Evolutionary conservation across 306 rosid species (phyloP).

Genomic region (Cercis canadensis): DNA sequence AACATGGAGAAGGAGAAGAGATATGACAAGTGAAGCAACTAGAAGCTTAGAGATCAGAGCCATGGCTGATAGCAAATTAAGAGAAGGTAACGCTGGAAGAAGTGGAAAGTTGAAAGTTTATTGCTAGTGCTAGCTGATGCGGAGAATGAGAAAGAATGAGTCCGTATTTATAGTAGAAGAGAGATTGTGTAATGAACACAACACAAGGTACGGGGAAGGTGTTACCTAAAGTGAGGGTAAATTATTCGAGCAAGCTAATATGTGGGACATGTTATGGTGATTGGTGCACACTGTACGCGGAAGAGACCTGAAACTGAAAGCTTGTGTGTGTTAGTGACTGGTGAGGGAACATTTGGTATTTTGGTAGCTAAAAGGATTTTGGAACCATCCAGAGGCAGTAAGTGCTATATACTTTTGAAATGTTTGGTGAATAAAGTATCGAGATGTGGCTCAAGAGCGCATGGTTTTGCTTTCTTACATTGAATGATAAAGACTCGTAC

Average conservation of each 20-base stretch:
- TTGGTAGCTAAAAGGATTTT: neutral
- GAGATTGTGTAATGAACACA: neutral
- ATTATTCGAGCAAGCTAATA: conserved; percentile 2
- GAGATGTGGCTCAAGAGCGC: conserved; percentile 1
- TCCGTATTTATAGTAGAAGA: conserved; percentile 56
- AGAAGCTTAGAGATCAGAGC: conserved; percentile 48
- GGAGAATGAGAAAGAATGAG: no score
- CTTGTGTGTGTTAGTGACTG: conserved; percentile 25
- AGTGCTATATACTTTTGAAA: neutral
- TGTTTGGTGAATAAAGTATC: conserved; percentile 22
- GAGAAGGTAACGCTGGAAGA: neutral
- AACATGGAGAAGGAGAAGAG: conserved; percentile 47
- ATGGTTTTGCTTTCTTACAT: neutral
- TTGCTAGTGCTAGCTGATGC: no score
- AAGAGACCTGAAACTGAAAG: conserved; percentile 4
- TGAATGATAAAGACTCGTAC: neutral
- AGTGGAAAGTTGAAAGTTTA: no score
- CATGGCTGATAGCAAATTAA: no score
- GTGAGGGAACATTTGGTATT: conserved; percentile 30
- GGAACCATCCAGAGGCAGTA: conserved; percentile 31
- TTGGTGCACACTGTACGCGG: conserved; percentile 37
- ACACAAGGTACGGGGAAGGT: neutral
- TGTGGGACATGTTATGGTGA: conserved; percentile 38
- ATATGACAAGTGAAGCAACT: conserved; percentile 47
- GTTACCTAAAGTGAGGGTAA: conserved; percentile 3